These are phyloP conservation scores for Peribolospora baueri DNA, from an alignment of 768 basidiomycete genomes.

Conservation along the genomic window DNA sequence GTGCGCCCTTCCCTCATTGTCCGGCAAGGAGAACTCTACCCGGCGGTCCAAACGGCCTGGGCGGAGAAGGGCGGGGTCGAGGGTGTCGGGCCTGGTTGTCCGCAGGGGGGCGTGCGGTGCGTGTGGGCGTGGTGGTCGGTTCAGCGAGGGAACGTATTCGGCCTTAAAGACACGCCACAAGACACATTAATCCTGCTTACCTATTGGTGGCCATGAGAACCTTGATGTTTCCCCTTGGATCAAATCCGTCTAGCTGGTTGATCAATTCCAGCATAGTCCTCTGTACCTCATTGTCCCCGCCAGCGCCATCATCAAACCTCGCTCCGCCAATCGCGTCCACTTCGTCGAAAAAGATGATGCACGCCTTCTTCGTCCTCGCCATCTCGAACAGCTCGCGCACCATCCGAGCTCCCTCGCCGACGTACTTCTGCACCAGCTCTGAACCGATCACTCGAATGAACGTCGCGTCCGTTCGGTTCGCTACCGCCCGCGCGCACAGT, in stretches of 20 bases:
- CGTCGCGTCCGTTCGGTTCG: constrained; percentile 93
- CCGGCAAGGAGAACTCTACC: constrained; percentile 87
- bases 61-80: constrained; percentile 84
- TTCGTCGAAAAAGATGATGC: constrained; percentile 99
- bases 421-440: constrained; percentile 98
- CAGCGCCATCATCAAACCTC: constrained; percentile 91
- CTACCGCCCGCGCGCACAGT: constrained; percentile 89
- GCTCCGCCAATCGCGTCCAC: constrained; percentile 96
- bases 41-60: constrained; percentile 89
- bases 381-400: constrained; percentile 97
- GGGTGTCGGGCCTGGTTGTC: constrained; percentile 63
- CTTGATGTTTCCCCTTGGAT: constrained; percentile 97
- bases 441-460: constrained; percentile 99
- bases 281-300: constrained; percentile 97
- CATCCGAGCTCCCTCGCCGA: constrained; percentile 97
- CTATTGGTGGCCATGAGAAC: constrained; percentile 98
- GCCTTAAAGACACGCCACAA: neutral
- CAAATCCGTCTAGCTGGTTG: constrained; percentile 95
- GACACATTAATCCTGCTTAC: constrained; percentile 23
- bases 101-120: neutral
- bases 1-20: constrained; percentile 86
- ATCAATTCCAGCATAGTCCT: constrained; percentile 97
- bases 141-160: neutral
- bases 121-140: neutral
- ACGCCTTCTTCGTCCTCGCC: constrained; percentile 95